Base-by-base conservation (phyloP, 2,329 filamentous ascomycete species). In the Dothideomycetidae sp. region DNA sequence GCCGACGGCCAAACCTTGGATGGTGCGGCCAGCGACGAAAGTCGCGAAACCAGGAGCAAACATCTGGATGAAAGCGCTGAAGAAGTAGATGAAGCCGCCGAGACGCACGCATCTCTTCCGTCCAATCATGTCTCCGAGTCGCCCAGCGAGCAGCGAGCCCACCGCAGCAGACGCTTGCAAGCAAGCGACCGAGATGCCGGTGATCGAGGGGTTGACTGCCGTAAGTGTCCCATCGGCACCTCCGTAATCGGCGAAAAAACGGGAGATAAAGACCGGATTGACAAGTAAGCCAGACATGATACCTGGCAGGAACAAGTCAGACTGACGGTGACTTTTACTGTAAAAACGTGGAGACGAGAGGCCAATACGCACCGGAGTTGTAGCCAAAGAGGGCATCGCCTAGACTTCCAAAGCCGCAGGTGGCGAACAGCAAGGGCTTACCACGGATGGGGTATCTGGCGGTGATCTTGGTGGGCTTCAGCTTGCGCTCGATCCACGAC, bases 181-280 rank as follows among this genome's bases (percentile, higher is more conserved):
- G 50, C 93, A 93, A 48, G 86, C 84, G 42, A 94, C 86, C 75
- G 93, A 93, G 21, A 84, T 93, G 42, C 85, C 86, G 39, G 94
- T 75, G 19, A 61, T 57, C 14, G 56, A 54, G n/a, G 58, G 57
- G 36, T 60, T 52, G 33, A 56, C 45, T 1, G 44, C 32, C 10
- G 42, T 44, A n/a, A 45, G 45, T 10, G 44, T 48, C 3, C 58
- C 58, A 40, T 60, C 49, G 7, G 51, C 52, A 16, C 58, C 58
- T 1, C 58, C 58, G 38, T 53, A 57, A 26, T 56, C 48, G 18
- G 48, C 53, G 48, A 56, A 61, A 44, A 61, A 60, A 21, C 55
- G 53, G n/a, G 49, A 44, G n/a, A 61, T 46, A 33, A 61, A 61
- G 10, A 60, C 49, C 2, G 54, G 52, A 19, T 61, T 61, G 30